Base-by-base conservation (phyloP, 768 basidiomycete species). In the Boletus edulis region DNA sequence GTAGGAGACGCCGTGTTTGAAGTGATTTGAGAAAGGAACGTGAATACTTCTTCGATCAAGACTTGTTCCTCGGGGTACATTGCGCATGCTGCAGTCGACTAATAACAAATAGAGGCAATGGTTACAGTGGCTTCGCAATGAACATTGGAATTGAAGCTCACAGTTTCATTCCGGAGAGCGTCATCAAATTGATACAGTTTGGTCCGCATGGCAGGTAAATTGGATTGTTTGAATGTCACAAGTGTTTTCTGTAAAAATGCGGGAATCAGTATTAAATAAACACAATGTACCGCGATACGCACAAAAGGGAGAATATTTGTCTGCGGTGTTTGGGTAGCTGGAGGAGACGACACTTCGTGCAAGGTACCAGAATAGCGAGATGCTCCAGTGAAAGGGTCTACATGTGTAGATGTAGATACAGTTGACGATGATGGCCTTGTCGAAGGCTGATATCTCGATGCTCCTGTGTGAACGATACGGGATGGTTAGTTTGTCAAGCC, bases 211-310 rank as follows among this genome's bases (percentile, higher is more conserved):
- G 90, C 90, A 20, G 77, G 64, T 27, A 95, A 79, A 67, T 84
- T 85, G 3, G 85, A 91, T 76, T 93, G 90, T 59, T 89, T 91
- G 77, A 98, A 96, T n/a, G 80, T 76, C 18, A 92, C 79, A 41
- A 79, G 76, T 38, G 79, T 82, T 41, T 78, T 74, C 90, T 92
- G 61, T 18, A 52, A 38, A 32, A 34, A 32, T 22, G 13, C 4
- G 10, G 6, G 20, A 18, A 45, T 62, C 24, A 59, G 54, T 13
- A 24, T 8, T 3, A 31, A 9, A 18, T 29, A 31, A 45, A 39
- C n/a, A 9, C 17, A 22, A 27, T 34, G 12, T 9, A 39, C 41
- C 22, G n/a, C 15, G 46, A 47, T 37, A 69, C 78, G 42, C 66
- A 84, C 83, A 49, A 77, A 78, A 8, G 83, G 84, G 20, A 87